phyloP scores from a whole-genome alignment of 257 asterid genomes.

The Petunia axillaris region DNA sequence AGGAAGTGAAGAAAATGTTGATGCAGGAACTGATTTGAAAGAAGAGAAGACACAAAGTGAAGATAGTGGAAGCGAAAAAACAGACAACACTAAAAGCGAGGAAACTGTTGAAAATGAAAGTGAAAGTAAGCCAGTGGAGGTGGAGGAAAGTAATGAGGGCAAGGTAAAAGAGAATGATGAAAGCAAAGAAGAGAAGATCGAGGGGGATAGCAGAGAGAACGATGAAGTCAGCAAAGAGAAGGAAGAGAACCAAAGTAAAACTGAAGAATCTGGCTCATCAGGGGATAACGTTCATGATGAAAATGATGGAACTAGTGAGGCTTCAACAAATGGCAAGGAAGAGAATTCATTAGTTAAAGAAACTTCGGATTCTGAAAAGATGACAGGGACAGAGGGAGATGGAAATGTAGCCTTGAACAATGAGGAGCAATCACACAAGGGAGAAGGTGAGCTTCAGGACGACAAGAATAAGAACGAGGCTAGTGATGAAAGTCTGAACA shows the following conservation, averaged over 20 bases:
- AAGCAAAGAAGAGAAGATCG: conserved; percentile 37
- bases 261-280: conserved; percentile 38
- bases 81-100: conserved; percentile 37
- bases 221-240: conserved; percentile 35
- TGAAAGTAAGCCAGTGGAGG: conserved; percentile 44
- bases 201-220: conserved; percentile 35
- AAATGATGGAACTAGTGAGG: conserved; percentile 38
- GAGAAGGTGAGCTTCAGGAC: conserved; percentile 32
- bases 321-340: conserved; percentile 25
- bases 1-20: conserved; percentile 26
- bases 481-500: conserved; percentile 29
- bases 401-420: conserved; percentile 28
- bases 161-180: conserved; percentile 38
- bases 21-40: conserved; percentile 20
- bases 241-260: conserved; percentile 39
- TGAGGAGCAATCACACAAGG: conserved; percentile 37
- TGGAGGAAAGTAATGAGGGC: conserved; percentile 36
- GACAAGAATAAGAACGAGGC: conserved; percentile 23
- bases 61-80: conserved; percentile 25
- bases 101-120: conserved; percentile 35
- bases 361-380: conserved; percentile 39
- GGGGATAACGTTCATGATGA: conserved; percentile 37
- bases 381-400: conserved; percentile 36
- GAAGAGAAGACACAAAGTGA: conserved; percentile 27
- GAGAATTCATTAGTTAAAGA: conserved; percentile 32